A percentile compares a stretch with the other conserved stretches of the same genome.
phyloP scores from a whole-genome alignment of 2,329 filamentous ascomycete species.

The Alternaria atra region DNA sequence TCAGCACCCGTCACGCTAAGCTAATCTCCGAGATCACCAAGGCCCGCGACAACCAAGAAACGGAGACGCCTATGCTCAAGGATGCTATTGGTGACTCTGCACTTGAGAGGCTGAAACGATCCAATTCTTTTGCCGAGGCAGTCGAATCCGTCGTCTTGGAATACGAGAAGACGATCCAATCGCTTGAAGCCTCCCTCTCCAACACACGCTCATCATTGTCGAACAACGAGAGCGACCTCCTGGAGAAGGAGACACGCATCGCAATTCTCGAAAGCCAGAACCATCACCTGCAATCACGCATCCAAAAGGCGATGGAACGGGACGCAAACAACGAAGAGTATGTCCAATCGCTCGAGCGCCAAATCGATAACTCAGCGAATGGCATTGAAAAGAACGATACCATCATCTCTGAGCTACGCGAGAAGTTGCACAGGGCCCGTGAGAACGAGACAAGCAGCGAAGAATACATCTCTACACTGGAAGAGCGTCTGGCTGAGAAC shows the following conservation, averaged over 20 bases:
- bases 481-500: slow-evolving; percentile 92
- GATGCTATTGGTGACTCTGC: slow-evolving; percentile 78
- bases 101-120: slow-evolving; percentile 88
- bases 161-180: slow-evolving; percentile 98
- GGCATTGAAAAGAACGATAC: slow-evolving; percentile 93
- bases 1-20: slow-evolving; percentile 93
- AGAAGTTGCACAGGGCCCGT: slow-evolving; percentile 85
- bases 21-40: slow-evolving; percentile 93
- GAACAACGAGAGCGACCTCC: slow-evolving; percentile 81
- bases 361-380: slow-evolving; percentile 87
- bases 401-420: slow-evolving; percentile 85
- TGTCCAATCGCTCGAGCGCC: slow-evolving; percentile 87
- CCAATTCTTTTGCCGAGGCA: slow-evolving; percentile 93
- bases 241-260: slow-evolving; percentile 94
- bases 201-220: slow-evolving; percentile 86
- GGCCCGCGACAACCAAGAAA: slow-evolving; percentile 71
- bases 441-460: slow-evolving; percentile 92
- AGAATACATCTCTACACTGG: slow-evolving; percentile 96
- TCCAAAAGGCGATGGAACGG: slow-evolving; percentile 93
- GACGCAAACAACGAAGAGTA: slow-evolving; percentile 93
- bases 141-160: slow-evolving; percentile 96
- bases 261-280: slow-evolving; percentile 94
- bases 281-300: slow-evolving; percentile 82
- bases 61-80: slow-evolving; percentile 67
- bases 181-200: slow-evolving; percentile 87